Conservation (phyloP, 192 early-diverging fungal genomes). For the Umbelopsis sp. region DNA sequence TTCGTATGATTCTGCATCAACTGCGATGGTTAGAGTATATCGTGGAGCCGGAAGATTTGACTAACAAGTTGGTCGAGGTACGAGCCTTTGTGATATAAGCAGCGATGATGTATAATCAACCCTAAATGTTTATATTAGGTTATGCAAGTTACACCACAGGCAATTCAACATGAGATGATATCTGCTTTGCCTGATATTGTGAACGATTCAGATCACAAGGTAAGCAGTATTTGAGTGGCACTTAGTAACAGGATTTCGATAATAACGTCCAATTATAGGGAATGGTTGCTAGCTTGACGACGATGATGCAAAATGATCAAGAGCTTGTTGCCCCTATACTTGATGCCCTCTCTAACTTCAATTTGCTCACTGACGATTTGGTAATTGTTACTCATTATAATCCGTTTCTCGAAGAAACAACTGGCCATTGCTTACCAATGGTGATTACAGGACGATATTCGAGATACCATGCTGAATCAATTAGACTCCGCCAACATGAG, state of each 20-base stretch:
- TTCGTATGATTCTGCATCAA: slow-evolving; percentile 69
- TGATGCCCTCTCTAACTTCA: slow-evolving; percentile 72
- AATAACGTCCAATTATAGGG: slow-evolving; percentile 24
- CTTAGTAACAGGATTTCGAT: not conserved
- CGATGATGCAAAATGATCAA: slow-evolving; percentile 56
- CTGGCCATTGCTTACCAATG: not conserved
- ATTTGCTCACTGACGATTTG: slow-evolving; percentile 48
- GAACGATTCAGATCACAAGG: slow-evolving; percentile 67
- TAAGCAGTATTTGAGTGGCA: not conserved
- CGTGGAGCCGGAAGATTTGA: slow-evolving; percentile 57
- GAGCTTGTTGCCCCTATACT: slow-evolving; percentile 69
- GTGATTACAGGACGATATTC: slow-evolving; percentile 44
- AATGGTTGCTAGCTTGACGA: slow-evolving; percentile 59
- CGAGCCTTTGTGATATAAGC: not conserved
- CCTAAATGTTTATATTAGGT: slow-evolving; percentile 37
- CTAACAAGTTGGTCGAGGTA: slow-evolving; percentile 68
- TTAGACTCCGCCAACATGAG: slow-evolving; percentile 68
- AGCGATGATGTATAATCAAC: not conserved
- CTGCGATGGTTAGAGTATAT: slow-evolving; percentile 78
- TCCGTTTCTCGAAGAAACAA: not conserved
- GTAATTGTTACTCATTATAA: slow-evolving; percentile 25
- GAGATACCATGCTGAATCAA: slow-evolving; percentile 57
- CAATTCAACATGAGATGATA: slow-evolving; percentile 76
- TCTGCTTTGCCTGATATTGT: slow-evolving; percentile 74
- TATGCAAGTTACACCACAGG: slow-evolving; percentile 57